Conservation (phyloP, 306 rosid species). For the Dryas alaskensis region DNA sequence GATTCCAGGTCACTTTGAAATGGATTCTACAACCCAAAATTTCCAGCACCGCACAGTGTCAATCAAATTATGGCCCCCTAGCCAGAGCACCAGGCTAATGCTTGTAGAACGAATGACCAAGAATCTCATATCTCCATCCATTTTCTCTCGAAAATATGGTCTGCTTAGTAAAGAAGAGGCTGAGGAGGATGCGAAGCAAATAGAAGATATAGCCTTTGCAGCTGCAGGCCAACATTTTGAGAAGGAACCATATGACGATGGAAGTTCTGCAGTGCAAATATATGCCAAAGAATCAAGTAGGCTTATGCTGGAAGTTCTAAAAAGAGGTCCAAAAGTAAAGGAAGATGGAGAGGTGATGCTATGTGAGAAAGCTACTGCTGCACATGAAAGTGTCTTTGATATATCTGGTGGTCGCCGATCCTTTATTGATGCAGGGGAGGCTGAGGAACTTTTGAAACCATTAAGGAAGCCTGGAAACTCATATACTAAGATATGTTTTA, state of each 20-base stretch:
- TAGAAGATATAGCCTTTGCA: constrained; percentile 61
- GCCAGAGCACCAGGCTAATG: constrained; percentile 75
- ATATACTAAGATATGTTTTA: constrained; percentile 65
- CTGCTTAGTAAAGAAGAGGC: constrained; percentile 76
- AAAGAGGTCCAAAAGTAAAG: constrained; percentile 65
- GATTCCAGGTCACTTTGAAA: constrained; percentile 43
- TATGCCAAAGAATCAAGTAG: constrained; percentile 90
- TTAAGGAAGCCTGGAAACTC: constrained; percentile 45
- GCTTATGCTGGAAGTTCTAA: constrained; percentile 80
- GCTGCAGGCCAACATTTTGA: constrained; percentile 67
- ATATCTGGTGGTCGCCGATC: constrained; percentile 74
- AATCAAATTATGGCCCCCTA: constrained; percentile 85
- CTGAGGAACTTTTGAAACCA: constrained; percentile 61
- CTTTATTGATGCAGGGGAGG: constrained; percentile 66
- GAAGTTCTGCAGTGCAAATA: constrained; percentile 80
- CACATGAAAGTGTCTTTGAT: constrained; percentile 57
- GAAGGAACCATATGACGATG: constrained; percentile 81
- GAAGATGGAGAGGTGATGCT: constrained; percentile 43
- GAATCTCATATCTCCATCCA: constrained; percentile 76
- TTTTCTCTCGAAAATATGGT: constrained; percentile 81
- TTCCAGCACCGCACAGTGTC: constrained; percentile 53
- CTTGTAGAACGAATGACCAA: constrained; percentile 72
- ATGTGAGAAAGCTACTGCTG: constrained; percentile 35
- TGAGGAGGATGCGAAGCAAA: constrained; percentile 58
- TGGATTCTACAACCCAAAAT: constrained; percentile 52